Evolutionary conservation across 179 eudicot genomes (phyloP).

Genomic region (Camellia oleifera): DNA sequence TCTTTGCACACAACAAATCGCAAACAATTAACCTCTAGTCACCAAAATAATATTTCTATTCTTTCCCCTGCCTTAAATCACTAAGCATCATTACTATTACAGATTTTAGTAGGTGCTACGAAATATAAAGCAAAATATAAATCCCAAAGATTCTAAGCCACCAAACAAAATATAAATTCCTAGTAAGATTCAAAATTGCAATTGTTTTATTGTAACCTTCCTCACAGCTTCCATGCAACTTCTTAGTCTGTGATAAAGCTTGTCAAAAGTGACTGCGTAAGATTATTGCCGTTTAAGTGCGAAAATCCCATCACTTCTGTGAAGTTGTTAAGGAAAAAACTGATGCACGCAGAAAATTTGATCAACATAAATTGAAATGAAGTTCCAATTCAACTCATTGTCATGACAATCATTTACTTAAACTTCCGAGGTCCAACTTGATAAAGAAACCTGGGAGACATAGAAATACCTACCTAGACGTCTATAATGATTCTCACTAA

Average conservation of each 20-base stretch:
- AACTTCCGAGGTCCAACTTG: no score
- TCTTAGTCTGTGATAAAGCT: not conserved
- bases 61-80: not conserved
- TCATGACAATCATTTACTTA: no score
- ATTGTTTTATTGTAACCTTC: no score
- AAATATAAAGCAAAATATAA: not conserved
- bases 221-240: no score
- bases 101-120: not conserved
- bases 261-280: not conserved
- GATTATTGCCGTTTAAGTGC: not conserved
- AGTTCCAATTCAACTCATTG: no score
- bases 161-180: not conserved
- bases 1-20: not conserved
- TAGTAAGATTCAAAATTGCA: no score
- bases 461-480: no score
- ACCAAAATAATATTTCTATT: not conserved
- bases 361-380: no score
- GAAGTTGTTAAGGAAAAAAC: no score
- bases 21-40: not conserved
- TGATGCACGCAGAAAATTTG: no score
- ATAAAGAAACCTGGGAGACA: no score
- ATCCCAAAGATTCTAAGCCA: not conserved
- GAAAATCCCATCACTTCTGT: not conserved
- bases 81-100: not conserved
- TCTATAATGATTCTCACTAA: no score